A percentile compares a stretch with the other conserved stretches of the same genome.
Evolutionary conservation across 352 stramenopile genomes (phyloP).

Genomic region (Globisporangium barbulae): DNA sequence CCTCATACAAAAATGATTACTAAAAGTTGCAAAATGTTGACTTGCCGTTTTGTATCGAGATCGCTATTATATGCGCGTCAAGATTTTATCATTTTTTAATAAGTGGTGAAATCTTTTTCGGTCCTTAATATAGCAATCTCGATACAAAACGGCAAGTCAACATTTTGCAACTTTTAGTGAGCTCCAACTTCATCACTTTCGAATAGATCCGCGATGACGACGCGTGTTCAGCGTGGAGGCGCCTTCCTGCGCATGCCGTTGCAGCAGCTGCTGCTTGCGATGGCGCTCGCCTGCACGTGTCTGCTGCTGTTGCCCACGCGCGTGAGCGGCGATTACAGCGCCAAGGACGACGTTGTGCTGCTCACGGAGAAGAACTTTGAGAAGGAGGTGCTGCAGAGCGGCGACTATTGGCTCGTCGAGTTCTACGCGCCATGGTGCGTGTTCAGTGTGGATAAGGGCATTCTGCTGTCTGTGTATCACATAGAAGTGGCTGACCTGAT

Average conservation of each 20-base stretch:
- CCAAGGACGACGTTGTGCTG: constrained; percentile 58
- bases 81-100: too few species aligned
- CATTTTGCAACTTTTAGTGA: too few species aligned
- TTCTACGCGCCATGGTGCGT: constrained; percentile 90
- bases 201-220: neutral
- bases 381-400: constrained; percentile 73
- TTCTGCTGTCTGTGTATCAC: neutral
- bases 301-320: neutral
- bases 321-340: constrained; percentile 33
- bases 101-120: too few species aligned
- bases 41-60: too few species aligned
- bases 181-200: neutral
- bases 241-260: neutral
- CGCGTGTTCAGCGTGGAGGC: constrained; percentile 1
- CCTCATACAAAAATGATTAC: too few species aligned
- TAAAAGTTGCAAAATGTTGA: too few species aligned
- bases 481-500: neutral
- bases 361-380: constrained; percentile 85
- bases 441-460: neutral
- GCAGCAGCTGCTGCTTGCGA: neutral
- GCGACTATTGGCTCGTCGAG: constrained; percentile 90
- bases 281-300: neutral
- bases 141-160: too few species aligned
- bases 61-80: too few species aligned
- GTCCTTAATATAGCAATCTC: too few species aligned